Conservation (phyloP, 2,329 filamentous ascomycete genomes). For the Colletotrichum tropicale region DNA sequence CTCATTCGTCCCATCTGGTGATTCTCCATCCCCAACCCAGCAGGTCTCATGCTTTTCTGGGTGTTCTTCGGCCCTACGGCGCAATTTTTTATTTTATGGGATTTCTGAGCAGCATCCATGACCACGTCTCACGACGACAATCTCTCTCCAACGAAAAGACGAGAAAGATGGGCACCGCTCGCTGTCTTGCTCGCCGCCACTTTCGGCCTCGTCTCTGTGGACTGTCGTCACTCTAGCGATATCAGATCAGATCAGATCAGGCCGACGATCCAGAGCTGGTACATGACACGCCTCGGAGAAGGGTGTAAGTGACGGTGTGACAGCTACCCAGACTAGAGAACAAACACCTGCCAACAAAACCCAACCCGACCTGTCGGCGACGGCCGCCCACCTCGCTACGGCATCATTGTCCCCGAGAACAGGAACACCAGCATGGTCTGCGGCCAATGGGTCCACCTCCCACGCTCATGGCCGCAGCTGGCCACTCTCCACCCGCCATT, state of each 20-base stretch:
- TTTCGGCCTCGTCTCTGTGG: background rate
- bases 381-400: background rate
- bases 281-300: background rate
- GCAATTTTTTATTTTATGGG: background rate
- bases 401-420: background rate
- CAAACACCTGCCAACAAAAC: background rate
- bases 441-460: constrained; percentile 4
- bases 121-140: background rate
- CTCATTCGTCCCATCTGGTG: background rate
- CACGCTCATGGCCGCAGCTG: background rate
- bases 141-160: background rate
- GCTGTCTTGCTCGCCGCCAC: constrained; percentile 1
- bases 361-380: constrained; percentile 6
- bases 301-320: background rate
- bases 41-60: constrained; percentile 4
- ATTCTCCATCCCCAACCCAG: background rate
- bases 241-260: constrained; percentile 12
- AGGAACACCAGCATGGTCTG: background rate
- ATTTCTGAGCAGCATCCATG: background rate
- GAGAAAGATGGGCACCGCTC: background rate
- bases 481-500: background rate
- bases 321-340: background rate
- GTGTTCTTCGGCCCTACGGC: constrained; percentile 7
- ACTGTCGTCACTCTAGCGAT: background rate
- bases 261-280: background rate